These are phyloP conservation scores for Rhypophila decipiens DNA, from an alignment of 495 filamentous ascomycete species.

Conservation along the genomic window DNA sequence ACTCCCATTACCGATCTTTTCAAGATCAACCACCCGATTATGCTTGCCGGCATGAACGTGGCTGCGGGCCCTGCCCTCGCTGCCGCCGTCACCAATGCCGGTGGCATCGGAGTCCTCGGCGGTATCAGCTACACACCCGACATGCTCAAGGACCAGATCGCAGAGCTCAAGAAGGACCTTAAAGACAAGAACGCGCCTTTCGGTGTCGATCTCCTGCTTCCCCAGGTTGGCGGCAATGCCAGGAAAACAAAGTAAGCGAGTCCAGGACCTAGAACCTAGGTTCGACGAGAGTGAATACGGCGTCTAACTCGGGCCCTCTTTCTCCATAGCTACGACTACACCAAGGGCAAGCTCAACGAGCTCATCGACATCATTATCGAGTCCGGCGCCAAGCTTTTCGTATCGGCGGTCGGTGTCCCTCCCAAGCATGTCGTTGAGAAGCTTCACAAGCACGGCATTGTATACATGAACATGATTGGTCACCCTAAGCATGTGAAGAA, in stretches of 20 bases:
- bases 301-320: no score
- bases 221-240: conserved; percentile 88
- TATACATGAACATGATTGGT: conserved; percentile 99
- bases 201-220: conserved; percentile 90
- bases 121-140: conserved; percentile 95
- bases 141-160: conserved; percentile 92
- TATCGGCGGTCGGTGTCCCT: conserved; percentile 92
- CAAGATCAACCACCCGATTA: conserved; percentile 92
- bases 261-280: no score
- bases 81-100: conserved; percentile 94
- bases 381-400: conserved; percentile 84
- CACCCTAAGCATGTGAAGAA: conserved; percentile 98
- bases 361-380: conserved; percentile 90
- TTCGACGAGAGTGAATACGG: no score
- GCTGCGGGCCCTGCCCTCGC: conserved; percentile 95
- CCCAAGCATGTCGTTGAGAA: conserved; percentile 82
- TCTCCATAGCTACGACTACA: conserved; percentile 86
- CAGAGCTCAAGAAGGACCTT: conserved; percentile 84
- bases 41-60: conserved; percentile 98
- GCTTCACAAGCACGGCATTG: conserved; percentile 77
- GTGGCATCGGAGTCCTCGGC: conserved; percentile 92
- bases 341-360: conserved; percentile 93
- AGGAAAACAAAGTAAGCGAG: conserved; percentile 81
- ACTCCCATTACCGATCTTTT: conserved; percentile 90
- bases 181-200: conserved; percentile 97